Evolutionary conservation across 179 eudicot species (phyloP).

Genomic region (Nepenthes alata): DNA sequence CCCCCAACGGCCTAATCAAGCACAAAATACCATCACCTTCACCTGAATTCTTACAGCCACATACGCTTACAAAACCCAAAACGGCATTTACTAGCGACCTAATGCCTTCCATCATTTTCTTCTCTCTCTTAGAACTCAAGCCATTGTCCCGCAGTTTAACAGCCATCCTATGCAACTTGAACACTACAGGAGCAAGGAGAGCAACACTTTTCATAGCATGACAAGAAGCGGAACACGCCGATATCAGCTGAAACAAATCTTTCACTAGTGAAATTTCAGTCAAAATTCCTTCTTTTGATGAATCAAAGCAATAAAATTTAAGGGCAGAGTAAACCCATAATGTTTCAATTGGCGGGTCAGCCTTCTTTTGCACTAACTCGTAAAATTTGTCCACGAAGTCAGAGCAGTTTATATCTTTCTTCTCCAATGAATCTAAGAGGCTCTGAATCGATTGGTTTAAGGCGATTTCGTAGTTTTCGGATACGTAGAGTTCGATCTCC

Average conservation of each 20-base stretch:
- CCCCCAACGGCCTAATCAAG: slow-evolving; percentile 25
- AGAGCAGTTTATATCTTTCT: slow-evolving; percentile 5
- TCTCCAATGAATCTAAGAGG: slow-evolving; percentile 11
- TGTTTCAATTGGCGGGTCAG: slow-evolving; percentile 40
- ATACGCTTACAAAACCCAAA: slow-evolving; percentile 27
- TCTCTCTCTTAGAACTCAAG: slow-evolving; percentile 28
- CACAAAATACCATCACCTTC: slow-evolving; percentile 7
- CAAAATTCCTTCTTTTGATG: slow-evolving; percentile 11
- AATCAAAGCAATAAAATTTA: slow-evolving; percentile 7
- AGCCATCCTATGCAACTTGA: slow-evolving; percentile 19
- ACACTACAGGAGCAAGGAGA: slow-evolving; percentile 32
- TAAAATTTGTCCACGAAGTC: slow-evolving; percentile 15
- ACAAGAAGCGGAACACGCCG: slow-evolving; percentile 28
- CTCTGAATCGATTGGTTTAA: slow-evolving; percentile 22
- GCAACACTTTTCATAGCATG: slow-evolving; percentile 22
- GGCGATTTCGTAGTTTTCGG: slow-evolving; percentile 16
- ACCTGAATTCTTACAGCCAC: slow-evolving; percentile 15
- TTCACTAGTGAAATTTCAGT: slow-evolving; percentile 18
- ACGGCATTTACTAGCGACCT: slow-evolving; percentile 25
- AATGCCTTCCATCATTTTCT: slow-evolving; percentile 28
- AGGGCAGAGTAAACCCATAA: slow-evolving; percentile 41
- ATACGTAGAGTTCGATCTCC: slow-evolving; percentile 11
- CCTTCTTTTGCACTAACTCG: slow-evolving; percentile 23
- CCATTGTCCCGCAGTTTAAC: slow-evolving; percentile 16
- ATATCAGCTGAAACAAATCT: slow-evolving; percentile 23